Evolutionary conservation across 306 rosid genomes (phyloP).

Genomic region (Cyclanthera cordifolia): DNA sequence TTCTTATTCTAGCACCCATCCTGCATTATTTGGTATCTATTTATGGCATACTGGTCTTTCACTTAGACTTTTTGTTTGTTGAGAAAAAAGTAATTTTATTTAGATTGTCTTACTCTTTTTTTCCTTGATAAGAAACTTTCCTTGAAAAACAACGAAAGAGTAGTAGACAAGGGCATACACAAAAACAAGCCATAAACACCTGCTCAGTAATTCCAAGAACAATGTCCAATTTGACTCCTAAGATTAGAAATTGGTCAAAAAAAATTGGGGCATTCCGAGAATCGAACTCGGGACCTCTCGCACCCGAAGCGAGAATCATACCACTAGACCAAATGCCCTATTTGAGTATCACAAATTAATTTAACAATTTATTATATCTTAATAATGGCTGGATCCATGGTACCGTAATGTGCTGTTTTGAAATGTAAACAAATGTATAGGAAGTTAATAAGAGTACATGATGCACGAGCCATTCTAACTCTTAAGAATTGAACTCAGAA

Average conservation of each 20-base stretch:
- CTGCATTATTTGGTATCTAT: not conserved
- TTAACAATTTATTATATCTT: too few relatives aligned
- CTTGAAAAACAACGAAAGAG: too few relatives aligned
- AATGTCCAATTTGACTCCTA: too few relatives aligned
- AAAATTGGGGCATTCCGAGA: conserved; percentile 1
- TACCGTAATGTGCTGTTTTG: not conserved
- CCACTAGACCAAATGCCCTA: too few relatives aligned
- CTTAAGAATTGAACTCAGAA: not conserved
- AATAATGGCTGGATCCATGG: too few relatives aligned
- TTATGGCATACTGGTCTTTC: not conserved
- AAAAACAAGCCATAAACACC: too few relatives aligned
- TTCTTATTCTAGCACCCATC: not conserved
- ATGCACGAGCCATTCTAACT: not conserved
- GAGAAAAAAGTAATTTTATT: not conserved
- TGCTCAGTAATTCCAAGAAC: too few relatives aligned
- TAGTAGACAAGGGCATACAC: too few relatives aligned
- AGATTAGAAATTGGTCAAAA: too few relatives aligned
- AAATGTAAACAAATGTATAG: not conserved
- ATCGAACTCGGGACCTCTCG: not conserved
- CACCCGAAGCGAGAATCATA: not conserved
- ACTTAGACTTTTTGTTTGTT: not conserved
- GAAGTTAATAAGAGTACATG: not conserved
- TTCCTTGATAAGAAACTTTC: not conserved
- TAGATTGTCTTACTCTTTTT: not conserved
- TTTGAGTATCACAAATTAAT: too few relatives aligned